Evolutionary conservation across 2,329 filamentous ascomycete genomes (phyloP).

Genomic region (Ophiostoma tasmaniense): DNA sequence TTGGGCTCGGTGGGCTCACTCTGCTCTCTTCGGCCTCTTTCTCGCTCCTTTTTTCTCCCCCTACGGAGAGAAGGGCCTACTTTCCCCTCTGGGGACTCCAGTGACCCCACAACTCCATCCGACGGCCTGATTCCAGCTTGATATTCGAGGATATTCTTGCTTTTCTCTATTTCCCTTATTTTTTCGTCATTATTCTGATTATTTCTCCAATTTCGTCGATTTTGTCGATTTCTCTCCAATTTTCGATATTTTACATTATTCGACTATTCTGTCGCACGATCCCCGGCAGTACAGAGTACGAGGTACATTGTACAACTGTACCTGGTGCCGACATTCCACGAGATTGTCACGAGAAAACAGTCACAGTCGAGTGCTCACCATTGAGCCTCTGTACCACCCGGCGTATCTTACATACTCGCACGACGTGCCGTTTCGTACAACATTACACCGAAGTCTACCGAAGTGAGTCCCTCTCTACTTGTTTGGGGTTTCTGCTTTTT

Average conservation of each 20-base stretch:
- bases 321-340: neutral
- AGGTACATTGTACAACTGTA: neutral
- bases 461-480: neutral
- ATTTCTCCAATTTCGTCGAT: neutral
- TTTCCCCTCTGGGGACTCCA: constrained; percentile 5
- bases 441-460: neutral
- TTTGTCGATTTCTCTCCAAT: neutral
- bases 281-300: too few species aligned
- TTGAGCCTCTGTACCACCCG: neutral
- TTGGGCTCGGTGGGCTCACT: constrained; percentile 4
- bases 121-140: neutral
- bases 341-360: neutral
- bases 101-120: constrained; percentile 3
- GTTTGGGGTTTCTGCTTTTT: neutral
- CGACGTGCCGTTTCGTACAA: neutral
- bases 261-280: neutral
- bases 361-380: neutral
- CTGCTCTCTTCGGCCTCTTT: constrained; percentile 5
- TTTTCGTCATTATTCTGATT: neutral
- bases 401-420: neutral
- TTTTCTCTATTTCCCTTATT: too few species aligned
- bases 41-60: constrained; percentile 8
- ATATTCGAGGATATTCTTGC: neutral
- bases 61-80: constrained; percentile 10
- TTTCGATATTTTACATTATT: neutral